phyloP scores from a whole-genome alignment of 2,329 filamentous ascomycete genomes.

The Sporothrix variecibatus region DNA sequence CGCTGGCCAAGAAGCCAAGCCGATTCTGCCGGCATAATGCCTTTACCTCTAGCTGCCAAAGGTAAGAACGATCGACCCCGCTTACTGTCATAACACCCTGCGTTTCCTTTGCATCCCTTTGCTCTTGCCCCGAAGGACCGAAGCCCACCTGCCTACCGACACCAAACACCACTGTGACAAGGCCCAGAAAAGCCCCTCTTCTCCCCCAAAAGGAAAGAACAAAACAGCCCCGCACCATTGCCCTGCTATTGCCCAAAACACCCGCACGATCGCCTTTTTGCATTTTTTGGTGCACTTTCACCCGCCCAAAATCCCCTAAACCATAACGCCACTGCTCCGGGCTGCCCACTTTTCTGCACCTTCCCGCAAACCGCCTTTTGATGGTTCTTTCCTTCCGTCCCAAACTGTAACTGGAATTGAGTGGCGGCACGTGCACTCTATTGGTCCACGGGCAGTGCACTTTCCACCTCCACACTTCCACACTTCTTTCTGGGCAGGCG shows the following conservation, averaged over 20 bases:
- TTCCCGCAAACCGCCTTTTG: neutral
- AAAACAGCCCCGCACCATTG: constrained; percentile 2
- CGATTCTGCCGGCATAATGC: constrained; percentile 37
- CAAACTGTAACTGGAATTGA: neutral
- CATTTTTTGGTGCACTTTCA: neutral
- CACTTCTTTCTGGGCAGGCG: neutral
- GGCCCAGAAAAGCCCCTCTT: neutral
- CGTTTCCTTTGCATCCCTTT: neutral
- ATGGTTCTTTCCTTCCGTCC: neutral
- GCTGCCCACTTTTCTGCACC: constrained; percentile 12
- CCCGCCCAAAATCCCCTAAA: neutral
- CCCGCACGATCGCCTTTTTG: neutral
- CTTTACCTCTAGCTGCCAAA: constrained; percentile 42
- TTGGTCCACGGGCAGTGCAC: neutral
- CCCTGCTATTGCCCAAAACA: constrained; percentile 8
- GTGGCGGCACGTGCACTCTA: constrained; percentile 20
- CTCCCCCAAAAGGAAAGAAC: neutral
- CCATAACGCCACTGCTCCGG: neutral
- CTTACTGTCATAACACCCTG: constrained; percentile 14
- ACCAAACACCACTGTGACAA: neutral
- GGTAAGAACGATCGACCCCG: constrained; percentile 39
- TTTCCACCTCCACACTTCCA: neutral
- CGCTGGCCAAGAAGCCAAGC: neutral
- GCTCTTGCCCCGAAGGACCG: neutral
- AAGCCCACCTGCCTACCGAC: neutral